Evolutionary conservation across 2,329 filamentous ascomycete genomes (phyloP).

Genomic region (Pezicula neosporulosa): DNA sequence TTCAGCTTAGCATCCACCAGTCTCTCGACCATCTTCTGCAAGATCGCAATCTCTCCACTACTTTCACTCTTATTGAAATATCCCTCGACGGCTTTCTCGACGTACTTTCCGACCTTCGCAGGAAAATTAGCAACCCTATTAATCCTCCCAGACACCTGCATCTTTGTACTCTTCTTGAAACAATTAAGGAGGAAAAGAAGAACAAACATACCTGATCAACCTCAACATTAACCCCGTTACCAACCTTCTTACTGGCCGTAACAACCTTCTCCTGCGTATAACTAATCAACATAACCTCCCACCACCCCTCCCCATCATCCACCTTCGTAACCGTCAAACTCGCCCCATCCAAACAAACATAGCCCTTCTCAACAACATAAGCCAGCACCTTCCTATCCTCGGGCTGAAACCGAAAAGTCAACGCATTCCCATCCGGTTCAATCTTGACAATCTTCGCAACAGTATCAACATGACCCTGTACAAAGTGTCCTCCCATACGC

Average conservation of each 20-base stretch:
- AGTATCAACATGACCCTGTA: conserved; percentile 96
- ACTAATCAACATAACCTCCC: conserved; percentile 95
- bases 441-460: conserved; percentile 71
- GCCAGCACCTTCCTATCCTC: conserved; percentile 65
- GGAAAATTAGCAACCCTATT: neutral
- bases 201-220: conserved; percentile 23
- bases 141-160: too few relatives aligned
- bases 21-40: conserved; percentile 71
- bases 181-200: neutral
- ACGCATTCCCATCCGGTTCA: conserved; percentile 81
- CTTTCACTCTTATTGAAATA: conserved; percentile 63
- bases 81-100: conserved; percentile 82
- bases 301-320: conserved; percentile 74
- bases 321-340: conserved; percentile 91
- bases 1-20: conserved; percentile 68
- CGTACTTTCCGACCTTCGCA: conserved; percentile 64
- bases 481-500: conserved; percentile 97
- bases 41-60: conserved; percentile 48
- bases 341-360: conserved; percentile 88
- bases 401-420: conserved; percentile 81
- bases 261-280: conserved; percentile 92
- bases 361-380: conserved; percentile 96
- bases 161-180: neutral
- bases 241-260: conserved; percentile 30
- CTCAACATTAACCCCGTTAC: conserved; percentile 33